Conservation (phyloP, 169 alveolate genomes). For the Plasmodium vivax region DNA sequence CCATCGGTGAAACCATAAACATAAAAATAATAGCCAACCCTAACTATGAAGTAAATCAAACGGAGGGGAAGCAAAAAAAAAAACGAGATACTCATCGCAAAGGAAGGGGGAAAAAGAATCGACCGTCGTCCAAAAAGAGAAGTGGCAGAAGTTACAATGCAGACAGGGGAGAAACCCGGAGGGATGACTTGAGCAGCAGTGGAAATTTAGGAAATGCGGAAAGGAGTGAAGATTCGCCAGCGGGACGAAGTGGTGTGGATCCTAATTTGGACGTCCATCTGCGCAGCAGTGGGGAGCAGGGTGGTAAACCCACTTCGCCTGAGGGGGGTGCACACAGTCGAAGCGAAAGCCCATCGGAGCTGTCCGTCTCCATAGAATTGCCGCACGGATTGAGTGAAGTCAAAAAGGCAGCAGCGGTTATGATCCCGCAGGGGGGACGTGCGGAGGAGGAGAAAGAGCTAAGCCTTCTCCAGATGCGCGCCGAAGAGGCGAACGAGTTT, state of each 20-base stretch:
- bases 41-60: background rate
- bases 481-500: background rate
- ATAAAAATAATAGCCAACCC: slow-evolving; percentile 42
- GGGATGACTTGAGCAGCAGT: background rate
- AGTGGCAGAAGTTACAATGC: background rate
- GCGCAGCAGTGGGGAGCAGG: background rate
- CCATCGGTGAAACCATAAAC: slow-evolving; percentile 20
- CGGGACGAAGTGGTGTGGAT: background rate
- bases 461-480: background rate
- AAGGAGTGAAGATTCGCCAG: background rate
- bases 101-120: background rate
- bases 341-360: background rate
- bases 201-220: background rate
- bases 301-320: background rate
- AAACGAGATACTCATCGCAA: background rate
- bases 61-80: background rate
- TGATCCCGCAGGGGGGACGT: background rate
- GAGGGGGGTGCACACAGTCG: background rate
- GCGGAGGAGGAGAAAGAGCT: background rate
- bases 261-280: background rate
- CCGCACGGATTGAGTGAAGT: background rate
- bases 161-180: background rate
- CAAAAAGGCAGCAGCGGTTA: background rate
- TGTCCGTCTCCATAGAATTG: slow-evolving; percentile 16
- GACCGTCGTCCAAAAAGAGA: background rate